Evolutionary conservation across 1,284 basidiomycete genomes (phyloP).

Genomic region (Ceratobasidium sp.): DNA sequence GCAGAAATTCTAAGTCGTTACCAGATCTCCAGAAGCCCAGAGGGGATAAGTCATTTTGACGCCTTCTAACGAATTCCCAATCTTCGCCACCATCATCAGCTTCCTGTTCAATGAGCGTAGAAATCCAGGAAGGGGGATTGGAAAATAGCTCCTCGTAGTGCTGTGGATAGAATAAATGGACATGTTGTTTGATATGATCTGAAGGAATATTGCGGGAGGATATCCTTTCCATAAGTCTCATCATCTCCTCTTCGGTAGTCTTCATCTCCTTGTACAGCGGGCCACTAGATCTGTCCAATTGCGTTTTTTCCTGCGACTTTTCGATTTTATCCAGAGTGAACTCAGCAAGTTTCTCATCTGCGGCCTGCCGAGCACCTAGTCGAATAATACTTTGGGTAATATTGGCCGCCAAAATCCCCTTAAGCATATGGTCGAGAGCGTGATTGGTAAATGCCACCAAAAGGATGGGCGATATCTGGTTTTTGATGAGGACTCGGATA

Average conservation of each 20-base stretch:
- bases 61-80: slow-evolving; percentile 37
- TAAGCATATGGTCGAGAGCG: slow-evolving; percentile 75
- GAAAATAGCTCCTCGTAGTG: slow-evolving; percentile 56
- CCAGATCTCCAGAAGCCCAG: slow-evolving; percentile 27
- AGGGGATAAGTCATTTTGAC: not conserved
- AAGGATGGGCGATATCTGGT: slow-evolving; percentile 64
- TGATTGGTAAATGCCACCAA: slow-evolving; percentile 82
- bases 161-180: slow-evolving; percentile 58
- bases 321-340: slow-evolving; percentile 64
- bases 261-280: slow-evolving; percentile 57
- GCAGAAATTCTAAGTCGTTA: slow-evolving; percentile 30
- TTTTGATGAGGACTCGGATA: slow-evolving; percentile 68
- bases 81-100: slow-evolving; percentile 14
- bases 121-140: slow-evolving; percentile 60
- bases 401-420: slow-evolving; percentile 65
- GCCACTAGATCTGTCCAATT: slow-evolving; percentile 56
- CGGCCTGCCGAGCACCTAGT: slow-evolving; percentile 66
- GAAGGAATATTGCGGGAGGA: slow-evolving; percentile 56
- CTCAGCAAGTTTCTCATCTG: slow-evolving; percentile 65
- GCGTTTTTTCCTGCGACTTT: slow-evolving; percentile 51
- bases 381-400: slow-evolving; percentile 73
- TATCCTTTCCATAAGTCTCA: slow-evolving; percentile 59
- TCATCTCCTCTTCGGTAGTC: slow-evolving; percentile 59
- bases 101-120: slow-evolving; percentile 20
- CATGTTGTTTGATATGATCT: slow-evolving; percentile 56